Evolutionary conservation across 75 land plant genomes (phyloP), one percentile per base, ranked within the genome.

Genomic region (Selaginella tamariscina): DNA sequence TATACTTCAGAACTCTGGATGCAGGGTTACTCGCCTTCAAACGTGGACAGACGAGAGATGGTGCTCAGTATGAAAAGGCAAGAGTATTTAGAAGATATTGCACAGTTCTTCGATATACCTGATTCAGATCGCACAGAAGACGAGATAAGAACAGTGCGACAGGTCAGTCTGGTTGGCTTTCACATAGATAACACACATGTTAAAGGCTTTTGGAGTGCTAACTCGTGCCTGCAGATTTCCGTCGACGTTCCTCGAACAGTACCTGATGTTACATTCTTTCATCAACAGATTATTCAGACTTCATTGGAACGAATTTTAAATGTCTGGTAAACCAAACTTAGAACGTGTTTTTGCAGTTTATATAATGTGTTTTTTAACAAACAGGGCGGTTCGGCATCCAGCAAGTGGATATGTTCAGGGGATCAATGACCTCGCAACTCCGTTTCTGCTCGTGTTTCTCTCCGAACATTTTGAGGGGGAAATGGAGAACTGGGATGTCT

Each of bases 331-430:
- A 39, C 49, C 49, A 5, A 39, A 39, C 15, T 5, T 5, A 39
- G 5, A 39, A 15, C 49, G 5, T 15, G 49, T 15, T 5, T 5
- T 5, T 39, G 15, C 15, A 5, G 15, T 39, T 15, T 39, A 5
- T 39, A 39, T 39, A 15, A 39, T 5, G 49, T 44, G 1, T 33
- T 31, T 31, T 2, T 74, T n/a, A 26, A 27, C 79, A 73, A 18
- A 21, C 88, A 94, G 99, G 99, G 99, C 99, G 9, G 89, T 94
- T 69, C 86, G 99, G 18, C 99, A 94, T 78, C 99, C 99, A 67
- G 99, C 99, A 65, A 94, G 96, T 77, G 99, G 99, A 57, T 94
- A 94, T 72, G 99, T 94, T 29, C 99, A 94, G 72, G 99, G 99
- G 69, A 90, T 94, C 78, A 94, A 94, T 81, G 99, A 94, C 75